Percentiles rank a stretch among this genome's conserved stretches.
These are phyloP conservation scores for Silene uniflora DNA, from an alignment of 148 eudicot species.

Conservation along the genomic window DNA sequence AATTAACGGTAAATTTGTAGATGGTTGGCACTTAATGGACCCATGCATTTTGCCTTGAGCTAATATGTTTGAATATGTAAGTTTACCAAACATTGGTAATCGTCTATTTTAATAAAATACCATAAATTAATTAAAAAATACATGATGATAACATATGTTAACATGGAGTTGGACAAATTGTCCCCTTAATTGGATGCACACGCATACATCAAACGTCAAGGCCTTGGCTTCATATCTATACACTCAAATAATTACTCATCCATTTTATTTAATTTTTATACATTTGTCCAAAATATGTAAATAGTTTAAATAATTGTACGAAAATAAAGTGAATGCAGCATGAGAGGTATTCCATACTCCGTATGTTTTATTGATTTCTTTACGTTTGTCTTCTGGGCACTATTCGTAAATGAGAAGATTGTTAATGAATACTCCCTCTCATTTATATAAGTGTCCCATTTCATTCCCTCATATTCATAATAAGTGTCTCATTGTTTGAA, in stretches of 20 bases:
- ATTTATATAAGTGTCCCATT: too few relatives aligned
- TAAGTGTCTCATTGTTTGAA: too few relatives aligned
- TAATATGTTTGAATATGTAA: constrained; percentile 31
- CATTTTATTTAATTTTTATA: background rate
- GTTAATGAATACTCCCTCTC: too few relatives aligned
- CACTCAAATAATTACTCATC: background rate
- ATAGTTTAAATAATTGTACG: too few relatives aligned
- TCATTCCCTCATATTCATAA: too few relatives aligned
- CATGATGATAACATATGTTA: background rate
- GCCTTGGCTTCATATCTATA: constrained; percentile 19
- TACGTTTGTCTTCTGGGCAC: too few relatives aligned
- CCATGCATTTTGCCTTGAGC: constrained; percentile 27
- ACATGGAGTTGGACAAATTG: constrained; percentile 41
- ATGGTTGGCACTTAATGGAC: constrained; percentile 17
- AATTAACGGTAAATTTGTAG: constrained; percentile 19
- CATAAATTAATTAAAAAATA: background rate
- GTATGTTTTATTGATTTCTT: too few relatives aligned
- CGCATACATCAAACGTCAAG: constrained; percentile 40
- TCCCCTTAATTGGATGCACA: constrained; percentile 57
- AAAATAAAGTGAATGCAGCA: too few relatives aligned
- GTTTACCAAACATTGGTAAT: constrained; percentile 30
- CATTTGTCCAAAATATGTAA: background rate
- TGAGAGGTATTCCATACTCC: too few relatives aligned
- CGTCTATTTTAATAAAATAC: background rate
- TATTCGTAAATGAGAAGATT: too few relatives aligned